Conservation (phyloP, 345 rosid genomes). For the Dovyalis caffra region DNA sequence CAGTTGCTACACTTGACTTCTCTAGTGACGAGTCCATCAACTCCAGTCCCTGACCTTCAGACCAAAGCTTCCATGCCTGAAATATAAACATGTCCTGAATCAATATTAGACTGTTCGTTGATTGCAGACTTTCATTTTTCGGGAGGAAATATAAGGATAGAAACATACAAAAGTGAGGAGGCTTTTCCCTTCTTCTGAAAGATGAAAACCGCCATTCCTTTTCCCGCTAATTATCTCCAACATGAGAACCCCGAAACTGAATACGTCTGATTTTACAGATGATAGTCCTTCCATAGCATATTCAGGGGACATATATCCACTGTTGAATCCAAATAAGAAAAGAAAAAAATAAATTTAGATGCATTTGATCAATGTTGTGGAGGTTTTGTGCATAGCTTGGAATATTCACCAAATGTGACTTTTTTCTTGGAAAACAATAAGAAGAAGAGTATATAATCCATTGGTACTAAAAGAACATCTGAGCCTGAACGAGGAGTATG, state of each 20-base stretch:
- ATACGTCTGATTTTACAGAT: conserved; percentile 36
- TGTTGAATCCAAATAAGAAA: background rate
- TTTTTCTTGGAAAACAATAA: background rate
- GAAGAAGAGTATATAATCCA: too few species aligned
- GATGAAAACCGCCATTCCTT: conserved; percentile 32
- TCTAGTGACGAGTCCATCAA: background rate
- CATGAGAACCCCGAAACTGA: conserved; percentile 47
- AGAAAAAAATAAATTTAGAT: background rate
- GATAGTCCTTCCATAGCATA: conserved; percentile 18
- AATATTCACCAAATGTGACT: too few species aligned
- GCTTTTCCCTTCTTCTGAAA: conserved; percentile 17
- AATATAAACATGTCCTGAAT: background rate
- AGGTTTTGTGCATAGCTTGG: too few species aligned
- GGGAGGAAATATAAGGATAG: background rate
- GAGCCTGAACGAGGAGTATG: too few species aligned
- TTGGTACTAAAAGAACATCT: too few species aligned
- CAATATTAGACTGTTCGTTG: background rate
- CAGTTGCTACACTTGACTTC: background rate
- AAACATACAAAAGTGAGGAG: conserved; percentile 8
- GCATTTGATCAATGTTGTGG: background rate
- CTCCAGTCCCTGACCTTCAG: background rate
- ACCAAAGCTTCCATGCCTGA: conserved; percentile 22
- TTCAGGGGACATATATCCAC: conserved; percentile 13
- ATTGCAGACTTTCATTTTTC: too few species aligned
- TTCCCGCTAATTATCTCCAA: conserved; percentile 40